Evolutionary conservation across 805 yeast species (phyloP).

Genomic region (Nakazawaea ishiwadae): DNA sequence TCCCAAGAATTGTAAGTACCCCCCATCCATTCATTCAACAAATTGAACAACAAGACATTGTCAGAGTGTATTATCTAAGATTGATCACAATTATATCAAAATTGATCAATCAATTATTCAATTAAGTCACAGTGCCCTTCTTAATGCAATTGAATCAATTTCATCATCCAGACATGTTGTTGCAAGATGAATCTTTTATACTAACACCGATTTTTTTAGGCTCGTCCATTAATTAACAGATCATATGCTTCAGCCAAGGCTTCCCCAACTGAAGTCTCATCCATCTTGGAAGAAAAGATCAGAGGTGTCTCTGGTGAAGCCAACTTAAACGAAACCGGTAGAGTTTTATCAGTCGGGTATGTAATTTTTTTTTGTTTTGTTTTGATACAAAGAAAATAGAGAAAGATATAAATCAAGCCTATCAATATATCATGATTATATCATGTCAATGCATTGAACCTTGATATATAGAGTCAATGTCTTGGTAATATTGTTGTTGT

Average conservation of each 20-base stretch:
- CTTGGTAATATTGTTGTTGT: background rate
- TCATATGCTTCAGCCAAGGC: constrained; percentile 96
- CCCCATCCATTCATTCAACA: background rate
- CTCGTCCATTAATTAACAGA: constrained; percentile 68
- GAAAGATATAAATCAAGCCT: no score
- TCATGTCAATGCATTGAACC: no score
- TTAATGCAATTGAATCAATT: background rate
- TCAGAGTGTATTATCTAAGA: no score
- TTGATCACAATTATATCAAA: no score
- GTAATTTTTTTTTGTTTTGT: constrained; percentile 28
- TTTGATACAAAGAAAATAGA: no score
- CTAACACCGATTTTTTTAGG: constrained; percentile 35
- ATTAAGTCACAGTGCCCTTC: no score
- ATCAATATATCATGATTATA: no score
- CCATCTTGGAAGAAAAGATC: constrained; percentile 98
- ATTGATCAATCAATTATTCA: background rate
- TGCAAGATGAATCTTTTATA: no score
- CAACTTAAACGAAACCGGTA: constrained; percentile 98
- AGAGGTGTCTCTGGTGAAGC: constrained; percentile 98
- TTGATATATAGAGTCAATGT: no score
- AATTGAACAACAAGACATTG: no score
- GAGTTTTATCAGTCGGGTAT: constrained; percentile 95
- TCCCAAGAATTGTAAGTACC: constrained; percentile 41
- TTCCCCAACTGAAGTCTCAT: constrained; percentile 98
- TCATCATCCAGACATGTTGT: no score